phyloP scores from a whole-genome alignment of 2,329 filamentous ascomycete genomes.

The Didymella exigua region DNA sequence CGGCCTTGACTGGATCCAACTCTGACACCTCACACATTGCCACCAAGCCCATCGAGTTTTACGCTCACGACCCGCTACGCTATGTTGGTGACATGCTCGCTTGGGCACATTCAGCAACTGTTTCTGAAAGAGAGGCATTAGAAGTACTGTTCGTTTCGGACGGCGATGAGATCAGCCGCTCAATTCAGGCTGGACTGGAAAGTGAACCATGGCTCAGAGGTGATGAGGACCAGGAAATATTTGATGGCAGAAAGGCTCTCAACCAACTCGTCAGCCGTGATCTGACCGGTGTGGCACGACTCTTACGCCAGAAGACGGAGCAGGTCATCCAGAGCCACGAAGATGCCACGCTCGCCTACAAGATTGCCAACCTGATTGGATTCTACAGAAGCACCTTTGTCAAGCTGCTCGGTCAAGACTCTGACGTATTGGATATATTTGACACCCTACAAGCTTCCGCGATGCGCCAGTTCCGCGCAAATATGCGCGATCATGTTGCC shows the following conservation, averaged over 20 bases:
- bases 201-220: conserved; percentile 81
- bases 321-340: conserved; percentile 93
- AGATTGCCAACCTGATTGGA: conserved; percentile 82
- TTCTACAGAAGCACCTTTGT: conserved; percentile 90
- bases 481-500: conserved; percentile 80
- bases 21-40: conserved; percentile 61
- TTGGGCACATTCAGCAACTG: conserved; percentile 92
- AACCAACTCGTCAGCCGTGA: conserved; percentile 87
- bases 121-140: conserved; percentile 90
- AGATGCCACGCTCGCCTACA: conserved; percentile 86
- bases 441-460: conserved; percentile 74
- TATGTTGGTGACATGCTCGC: conserved; percentile 98
- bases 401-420: conserved; percentile 73
- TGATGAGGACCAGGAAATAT: conserved; percentile 60
- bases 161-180: conserved; percentile 83
- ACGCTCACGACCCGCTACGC: conserved; percentile 86
- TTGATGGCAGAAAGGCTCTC: conserved; percentile 81
- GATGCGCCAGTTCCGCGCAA: conserved; percentile 78
- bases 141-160: conserved; percentile 91
- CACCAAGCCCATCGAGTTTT: conserved; percentile 88
- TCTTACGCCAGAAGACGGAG: conserved; percentile 88
- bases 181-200: conserved; percentile 77
- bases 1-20: conserved; percentile 77
- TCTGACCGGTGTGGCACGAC: conserved; percentile 76
- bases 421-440: conserved; percentile 72